Percentiles rank a stretch among this genome's conserved stretches.
phyloP scores from a whole-genome alignment of 202 grass and related monocot genomes.

The Zizania palustris region DNA sequence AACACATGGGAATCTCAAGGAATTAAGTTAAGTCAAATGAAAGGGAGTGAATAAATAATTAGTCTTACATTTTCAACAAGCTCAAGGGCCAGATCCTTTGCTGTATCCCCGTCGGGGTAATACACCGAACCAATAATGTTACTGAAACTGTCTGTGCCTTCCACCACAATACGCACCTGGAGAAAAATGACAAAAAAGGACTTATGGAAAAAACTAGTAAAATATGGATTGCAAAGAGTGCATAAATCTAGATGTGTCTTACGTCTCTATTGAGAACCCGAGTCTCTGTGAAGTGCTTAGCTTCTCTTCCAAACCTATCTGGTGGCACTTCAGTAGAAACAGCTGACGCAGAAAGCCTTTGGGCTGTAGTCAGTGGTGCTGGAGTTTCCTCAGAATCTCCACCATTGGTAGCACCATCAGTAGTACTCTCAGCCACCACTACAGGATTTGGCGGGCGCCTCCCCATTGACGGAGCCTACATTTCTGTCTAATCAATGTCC shows the following conservation, averaged over 20 bases:
- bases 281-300: constrained; percentile 92
- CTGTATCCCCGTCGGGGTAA: constrained; percentile 89
- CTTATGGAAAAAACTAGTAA: constrained; percentile 18
- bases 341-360: constrained; percentile 77
- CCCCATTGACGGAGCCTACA: constrained; percentile 89
- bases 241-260: constrained; percentile 40
- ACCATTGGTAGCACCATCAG: constrained; percentile 59
- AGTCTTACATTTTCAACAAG: constrained; percentile 90
- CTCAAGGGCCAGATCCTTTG: constrained; percentile 85
- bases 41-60: constrained; percentile 39
- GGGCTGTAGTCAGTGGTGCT: constrained; percentile 75
- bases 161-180: constrained; percentile 93
- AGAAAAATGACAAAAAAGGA: constrained; percentile 30
- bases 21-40: background rate
- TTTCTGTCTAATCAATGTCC: constrained; percentile 34
- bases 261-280: constrained; percentile 95
- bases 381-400: constrained; percentile 60
- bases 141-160: constrained; percentile 87
- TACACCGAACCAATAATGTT: constrained; percentile 97
- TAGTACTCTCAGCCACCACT: constrained; percentile 48
- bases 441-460: constrained; percentile 58
- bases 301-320: constrained; percentile 88
- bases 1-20: background rate
- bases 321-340: constrained; percentile 68
- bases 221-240: background rate